Percentiles rank a stretch among this genome's conserved stretches.
Evolutionary conservation across 208 protist genomes (phyloP).

Genomic region (Acanthamoeba healyi): DNA sequence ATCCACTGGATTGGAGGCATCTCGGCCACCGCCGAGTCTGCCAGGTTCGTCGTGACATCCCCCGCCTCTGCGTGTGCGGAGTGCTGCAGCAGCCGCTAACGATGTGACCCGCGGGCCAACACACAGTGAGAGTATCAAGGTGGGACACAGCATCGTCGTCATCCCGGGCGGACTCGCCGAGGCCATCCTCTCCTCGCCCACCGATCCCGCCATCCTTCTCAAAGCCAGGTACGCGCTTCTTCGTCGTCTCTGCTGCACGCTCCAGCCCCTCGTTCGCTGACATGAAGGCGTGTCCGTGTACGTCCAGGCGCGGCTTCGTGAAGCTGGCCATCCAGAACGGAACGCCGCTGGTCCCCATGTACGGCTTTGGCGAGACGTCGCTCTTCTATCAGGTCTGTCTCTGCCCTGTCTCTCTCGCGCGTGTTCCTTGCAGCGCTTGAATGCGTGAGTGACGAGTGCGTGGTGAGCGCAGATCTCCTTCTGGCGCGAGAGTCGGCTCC

Average conservation of each 20-base stretch:
- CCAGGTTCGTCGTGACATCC: not conserved
- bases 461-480: not conserved
- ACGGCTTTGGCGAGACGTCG: slow-evolving; percentile 39
- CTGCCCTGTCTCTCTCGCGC: not conserved
- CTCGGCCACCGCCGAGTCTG: not conserved
- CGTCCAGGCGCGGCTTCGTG: not conserved
- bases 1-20: slow-evolving; percentile 8
- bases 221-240: not conserved
- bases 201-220: slow-evolving; percentile 11
- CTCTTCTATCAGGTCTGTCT: not conserved
- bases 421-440: not conserved
- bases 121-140: not conserved
- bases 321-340: slow-evolving; percentile 7
- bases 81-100: no score
- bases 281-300: not conserved
- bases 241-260: no score
- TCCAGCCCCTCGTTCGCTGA: no score
- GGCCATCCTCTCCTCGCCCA: slow-evolving; percentile 22
- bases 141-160: not conserved
- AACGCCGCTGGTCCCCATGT: not conserved
- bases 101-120: no score
- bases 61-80: no score
- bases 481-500: not conserved
- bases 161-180: not conserved
- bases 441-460: no score